These are phyloP conservation scores for Cucumis hystrix DNA, from an alignment of 306 rosid species.

Conservation along the genomic window DNA sequence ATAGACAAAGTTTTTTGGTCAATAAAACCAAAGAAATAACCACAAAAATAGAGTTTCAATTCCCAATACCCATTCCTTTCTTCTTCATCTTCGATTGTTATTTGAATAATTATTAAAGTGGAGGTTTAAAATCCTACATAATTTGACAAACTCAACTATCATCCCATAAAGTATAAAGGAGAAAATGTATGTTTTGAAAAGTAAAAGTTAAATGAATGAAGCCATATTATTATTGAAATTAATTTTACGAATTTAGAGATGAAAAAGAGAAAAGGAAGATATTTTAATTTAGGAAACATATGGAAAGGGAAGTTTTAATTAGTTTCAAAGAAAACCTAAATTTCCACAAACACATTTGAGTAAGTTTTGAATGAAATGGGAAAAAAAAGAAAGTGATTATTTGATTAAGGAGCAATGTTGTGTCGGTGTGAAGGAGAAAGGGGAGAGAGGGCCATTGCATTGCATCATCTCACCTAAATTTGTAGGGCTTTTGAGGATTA, in stretches of 20 bases:
- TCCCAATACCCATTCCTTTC: background rate
- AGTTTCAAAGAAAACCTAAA: background rate
- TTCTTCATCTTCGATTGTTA: background rate
- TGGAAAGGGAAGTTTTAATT: background rate
- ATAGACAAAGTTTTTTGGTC: background rate
- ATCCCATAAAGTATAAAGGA: background rate
- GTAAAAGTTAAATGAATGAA: background rate
- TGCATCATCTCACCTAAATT: background rate
- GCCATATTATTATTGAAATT: background rate
- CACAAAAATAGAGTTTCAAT: background rate
- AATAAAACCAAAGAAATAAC: background rate
- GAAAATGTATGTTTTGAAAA: background rate
- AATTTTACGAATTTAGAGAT: background rate
- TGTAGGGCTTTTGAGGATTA: background rate
- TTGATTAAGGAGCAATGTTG: background rate
- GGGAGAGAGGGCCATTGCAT: background rate
- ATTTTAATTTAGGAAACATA: background rate
- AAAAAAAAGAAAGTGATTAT: too few relatives aligned
- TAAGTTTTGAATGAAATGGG: background rate
- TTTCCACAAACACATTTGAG: constrained; percentile 2
- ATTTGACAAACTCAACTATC: background rate
- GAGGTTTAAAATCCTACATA: background rate
- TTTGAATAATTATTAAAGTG: background rate
- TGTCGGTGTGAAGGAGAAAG: background rate
- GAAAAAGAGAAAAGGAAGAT: background rate